These are phyloP conservation scores for Tricholomella constricta DNA, from an alignment of 768 basidiomycete species.

Conservation along the genomic window DNA sequence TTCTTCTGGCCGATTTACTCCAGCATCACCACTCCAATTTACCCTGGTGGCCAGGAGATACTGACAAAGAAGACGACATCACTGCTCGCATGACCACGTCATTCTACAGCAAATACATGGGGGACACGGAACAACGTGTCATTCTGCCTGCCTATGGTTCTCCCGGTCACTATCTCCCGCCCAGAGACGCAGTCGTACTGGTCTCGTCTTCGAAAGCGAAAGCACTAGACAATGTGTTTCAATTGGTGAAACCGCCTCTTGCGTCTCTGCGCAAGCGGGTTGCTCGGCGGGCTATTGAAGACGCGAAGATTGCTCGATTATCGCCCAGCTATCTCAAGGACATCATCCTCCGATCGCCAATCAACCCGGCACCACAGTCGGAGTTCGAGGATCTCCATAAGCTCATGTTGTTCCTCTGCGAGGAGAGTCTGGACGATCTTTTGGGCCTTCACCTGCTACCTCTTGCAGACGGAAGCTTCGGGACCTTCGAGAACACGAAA, in stretches of 20 bases:
- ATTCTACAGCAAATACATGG: slow-evolving; percentile 8
- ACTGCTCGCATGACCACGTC: not conserved
- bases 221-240: slow-evolving; percentile 25
- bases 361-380: slow-evolving; percentile 12
- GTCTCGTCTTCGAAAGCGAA: not conserved
- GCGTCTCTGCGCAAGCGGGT: slow-evolving; percentile 24
- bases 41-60: slow-evolving; percentile 39
- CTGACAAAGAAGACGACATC: slow-evolving; percentile 15
- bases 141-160: not conserved
- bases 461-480: slow-evolving; percentile 35
- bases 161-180: not conserved
- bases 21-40: slow-evolving; percentile 21
- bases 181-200: not conserved
- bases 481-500: slow-evolving; percentile 21
- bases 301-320: slow-evolving; percentile 21
- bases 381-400: slow-evolving; percentile 22
- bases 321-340: slow-evolving; percentile 27
- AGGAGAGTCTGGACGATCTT: slow-evolving; percentile 16
- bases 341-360: slow-evolving; percentile 21
- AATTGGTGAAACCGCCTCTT: slow-evolving; percentile 18
- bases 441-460: slow-evolving; percentile 37
- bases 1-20: slow-evolving; percentile 36
- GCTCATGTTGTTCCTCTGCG: slow-evolving; percentile 28
- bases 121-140: not conserved
- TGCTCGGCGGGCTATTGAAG: slow-evolving; percentile 17